A percentile compares a stretch with the other conserved stretches of the same genome.
Evolutionary conservation across 2,329 filamentous ascomycete genomes (phyloP).

Genomic region (Fusarium anthophilum): DNA sequence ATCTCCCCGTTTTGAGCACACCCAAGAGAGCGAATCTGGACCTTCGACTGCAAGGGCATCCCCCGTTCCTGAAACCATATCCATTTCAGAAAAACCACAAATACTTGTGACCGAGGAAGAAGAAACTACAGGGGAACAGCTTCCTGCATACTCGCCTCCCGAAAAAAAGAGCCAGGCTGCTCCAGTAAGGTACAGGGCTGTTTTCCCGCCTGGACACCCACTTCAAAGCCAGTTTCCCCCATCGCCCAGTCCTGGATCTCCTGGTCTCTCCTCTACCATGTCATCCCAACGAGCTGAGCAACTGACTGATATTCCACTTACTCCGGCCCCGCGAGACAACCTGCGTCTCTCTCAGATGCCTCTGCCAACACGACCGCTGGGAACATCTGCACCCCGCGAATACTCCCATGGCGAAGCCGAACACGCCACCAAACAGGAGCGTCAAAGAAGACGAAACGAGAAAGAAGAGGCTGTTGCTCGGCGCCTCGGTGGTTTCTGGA

Average conservation of each 20-base stretch:
- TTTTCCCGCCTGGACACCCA: conserved; percentile 65
- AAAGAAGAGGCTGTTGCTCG: conserved; percentile 71
- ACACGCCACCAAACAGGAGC: conserved; percentile 58
- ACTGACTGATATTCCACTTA: conserved; percentile 68
- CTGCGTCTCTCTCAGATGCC: conserved; percentile 31
- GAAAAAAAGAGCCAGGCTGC: conserved; percentile 47
- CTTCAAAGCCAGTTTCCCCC: conserved; percentile 59
- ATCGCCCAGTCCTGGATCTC: conserved; percentile 70
- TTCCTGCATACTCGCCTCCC: conserved; percentile 66
- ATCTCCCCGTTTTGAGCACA: conserved; percentile 40
- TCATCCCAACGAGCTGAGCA: conserved; percentile 68
- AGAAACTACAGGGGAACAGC: conserved; percentile 50
- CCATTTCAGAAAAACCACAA: conserved; percentile 51
- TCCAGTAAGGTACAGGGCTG: conserved; percentile 62
- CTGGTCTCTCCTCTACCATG: conserved; percentile 70
- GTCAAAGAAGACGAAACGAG: conserved; percentile 65
- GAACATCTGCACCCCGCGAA: conserved; percentile 57
- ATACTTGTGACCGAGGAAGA: conserved; percentile 51
- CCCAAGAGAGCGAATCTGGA: conserved; percentile 15
- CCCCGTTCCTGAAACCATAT: conserved; percentile 14
- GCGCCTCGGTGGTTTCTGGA: conserved; percentile 70
- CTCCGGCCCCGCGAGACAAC: conserved; percentile 48
- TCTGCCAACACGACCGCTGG: conserved; percentile 56
- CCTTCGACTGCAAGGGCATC: conserved; percentile 35
- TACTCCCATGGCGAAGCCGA: conserved; percentile 54